Evolutionary conservation across 2,329 filamentous ascomycete species (phyloP).

Genomic region (Corniculantispora saksenae): DNA sequence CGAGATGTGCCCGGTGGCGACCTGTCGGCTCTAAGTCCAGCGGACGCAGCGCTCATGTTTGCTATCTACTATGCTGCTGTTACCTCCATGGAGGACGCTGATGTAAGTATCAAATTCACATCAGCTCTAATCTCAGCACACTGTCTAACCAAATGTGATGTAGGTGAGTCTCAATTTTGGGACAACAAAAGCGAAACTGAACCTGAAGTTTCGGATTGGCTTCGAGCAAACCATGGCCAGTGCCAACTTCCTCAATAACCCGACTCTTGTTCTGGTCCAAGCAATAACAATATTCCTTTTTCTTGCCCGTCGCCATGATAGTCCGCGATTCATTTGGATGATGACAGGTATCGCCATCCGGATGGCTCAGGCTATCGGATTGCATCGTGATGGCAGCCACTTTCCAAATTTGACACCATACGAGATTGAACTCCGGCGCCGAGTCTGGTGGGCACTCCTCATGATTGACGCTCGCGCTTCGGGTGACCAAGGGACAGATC

Average conservation of each 20-base stretch:
- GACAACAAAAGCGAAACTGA: constrained; percentile 45
- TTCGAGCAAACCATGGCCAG: constrained; percentile 62
- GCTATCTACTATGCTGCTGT: constrained; percentile 58
- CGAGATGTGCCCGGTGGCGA: constrained; percentile 36
- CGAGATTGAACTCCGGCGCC: constrained; percentile 62
- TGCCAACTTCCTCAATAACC: constrained; percentile 60
- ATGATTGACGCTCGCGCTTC: constrained; percentile 61
- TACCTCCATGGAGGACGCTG: constrained; percentile 58
- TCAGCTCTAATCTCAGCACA: not conserved
- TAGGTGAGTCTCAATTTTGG: constrained; percentile 53
- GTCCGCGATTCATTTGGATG: constrained; percentile 60
- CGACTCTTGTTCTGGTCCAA: constrained; percentile 61
- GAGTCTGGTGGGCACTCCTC: constrained; percentile 63
- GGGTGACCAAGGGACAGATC: constrained; percentile 58
- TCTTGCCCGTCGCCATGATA: constrained; percentile 52
- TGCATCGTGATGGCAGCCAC: constrained; percentile 58
- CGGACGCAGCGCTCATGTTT: constrained; percentile 56
- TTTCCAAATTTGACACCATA: constrained; percentile 56
- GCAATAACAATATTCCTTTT: constrained; percentile 62
- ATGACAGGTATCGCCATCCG: constrained; percentile 63
- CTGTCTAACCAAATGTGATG: not conserved
- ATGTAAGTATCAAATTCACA: constrained; percentile 35
- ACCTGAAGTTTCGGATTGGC: constrained; percentile 52
- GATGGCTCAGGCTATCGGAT: constrained; percentile 54
- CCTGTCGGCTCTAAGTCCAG: constrained; percentile 36